Conservation (phyloP, 23 red algal species). For the Gracilaria vermiculophylla region DNA sequence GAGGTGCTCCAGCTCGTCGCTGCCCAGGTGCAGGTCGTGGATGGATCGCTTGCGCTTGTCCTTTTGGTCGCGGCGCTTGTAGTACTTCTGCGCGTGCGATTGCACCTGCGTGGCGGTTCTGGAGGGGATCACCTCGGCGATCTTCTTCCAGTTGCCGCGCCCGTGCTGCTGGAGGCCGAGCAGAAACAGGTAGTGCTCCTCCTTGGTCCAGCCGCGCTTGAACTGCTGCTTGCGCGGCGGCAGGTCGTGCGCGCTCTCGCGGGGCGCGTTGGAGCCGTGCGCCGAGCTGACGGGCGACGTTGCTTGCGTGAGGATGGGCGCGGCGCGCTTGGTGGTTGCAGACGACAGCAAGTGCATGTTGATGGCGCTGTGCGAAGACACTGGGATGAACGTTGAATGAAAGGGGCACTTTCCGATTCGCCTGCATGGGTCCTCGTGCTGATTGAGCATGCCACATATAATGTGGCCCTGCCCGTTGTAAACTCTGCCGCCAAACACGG, state of each 20-base stretch:
- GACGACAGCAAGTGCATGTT: slow-evolving; percentile 8
- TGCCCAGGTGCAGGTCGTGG: slow-evolving; percentile 66
- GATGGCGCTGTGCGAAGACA: slow-evolving; percentile 23
- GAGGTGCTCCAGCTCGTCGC: slow-evolving; percentile 52
- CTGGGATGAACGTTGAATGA: neutral
- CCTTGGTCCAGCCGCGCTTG: slow-evolving; percentile 73
- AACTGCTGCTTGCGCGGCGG: slow-evolving; percentile 43
- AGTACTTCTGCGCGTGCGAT: slow-evolving; percentile 79
- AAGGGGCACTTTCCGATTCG: slow-evolving; percentile 75
- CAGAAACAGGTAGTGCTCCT: slow-evolving; percentile 84
- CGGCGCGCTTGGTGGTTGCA: neutral
- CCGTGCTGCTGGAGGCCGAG: slow-evolving; percentile 44
- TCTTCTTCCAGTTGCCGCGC: slow-evolving; percentile 69
- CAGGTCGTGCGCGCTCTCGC: neutral
- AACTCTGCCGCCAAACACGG: slow-evolving; percentile 25
- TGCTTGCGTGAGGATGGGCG: neutral
- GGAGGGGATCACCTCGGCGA: slow-evolving; percentile 46
- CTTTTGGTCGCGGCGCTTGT: slow-evolving; percentile 43
- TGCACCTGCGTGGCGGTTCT: slow-evolving; percentile 66
- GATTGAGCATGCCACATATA: slow-evolving; percentile 65
- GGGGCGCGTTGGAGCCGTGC: neutral
- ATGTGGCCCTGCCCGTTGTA: slow-evolving; percentile 55
- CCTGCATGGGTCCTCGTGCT: slow-evolving; percentile 59
- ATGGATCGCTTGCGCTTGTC: slow-evolving; percentile 69
- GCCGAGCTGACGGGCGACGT: neutral